phyloP scores from a whole-genome alignment of 2,329 filamentous ascomycete species.

The Onygena corvina region DNA sequence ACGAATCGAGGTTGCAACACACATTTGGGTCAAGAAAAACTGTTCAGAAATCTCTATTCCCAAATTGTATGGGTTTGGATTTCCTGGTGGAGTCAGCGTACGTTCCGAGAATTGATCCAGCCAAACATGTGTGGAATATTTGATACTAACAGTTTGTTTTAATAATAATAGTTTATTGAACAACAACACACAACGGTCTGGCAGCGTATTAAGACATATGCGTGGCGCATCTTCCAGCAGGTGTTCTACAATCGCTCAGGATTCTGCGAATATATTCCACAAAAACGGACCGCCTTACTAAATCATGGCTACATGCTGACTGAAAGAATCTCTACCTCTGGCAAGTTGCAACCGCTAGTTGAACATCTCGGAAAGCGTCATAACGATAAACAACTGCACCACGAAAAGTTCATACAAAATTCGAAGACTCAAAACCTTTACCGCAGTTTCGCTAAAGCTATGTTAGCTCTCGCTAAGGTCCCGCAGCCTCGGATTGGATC shows the following conservation, averaged over 20 bases:
- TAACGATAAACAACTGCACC: conserved; percentile 11
- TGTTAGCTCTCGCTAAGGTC: conserved; percentile 14
- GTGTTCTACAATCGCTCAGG: neutral
- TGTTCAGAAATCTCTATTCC: conserved; percentile 17
- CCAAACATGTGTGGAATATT: neutral
- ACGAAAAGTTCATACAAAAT: neutral
- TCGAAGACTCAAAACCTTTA: conserved; percentile 14
- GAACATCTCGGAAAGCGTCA: conserved; percentile 8
- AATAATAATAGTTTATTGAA: conserved; percentile 11
- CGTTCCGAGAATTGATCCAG: neutral
- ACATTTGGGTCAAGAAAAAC: conserved; percentile 17
- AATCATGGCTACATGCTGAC: conserved; percentile 14
- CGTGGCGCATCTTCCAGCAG: conserved; percentile 8
- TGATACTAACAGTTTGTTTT: neutral
- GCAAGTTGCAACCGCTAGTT: conserved; percentile 10
- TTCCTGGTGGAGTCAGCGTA: conserved; percentile 17
- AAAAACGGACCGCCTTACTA: conserved; percentile 7
- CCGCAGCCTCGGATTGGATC: conserved; percentile 17
- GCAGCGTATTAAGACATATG: conserved; percentile 11
- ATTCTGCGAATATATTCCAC: conserved; percentile 10
- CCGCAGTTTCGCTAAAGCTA: conserved; percentile 13
- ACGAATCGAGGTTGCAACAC: conserved; percentile 18
- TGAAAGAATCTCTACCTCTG: conserved; percentile 10
- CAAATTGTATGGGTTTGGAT: conserved; percentile 17
- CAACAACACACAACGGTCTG: conserved; percentile 9